Base-by-base conservation (phyloP, 1,284 basidiomycete genomes). In the Neonothopanus nambi region DNA sequence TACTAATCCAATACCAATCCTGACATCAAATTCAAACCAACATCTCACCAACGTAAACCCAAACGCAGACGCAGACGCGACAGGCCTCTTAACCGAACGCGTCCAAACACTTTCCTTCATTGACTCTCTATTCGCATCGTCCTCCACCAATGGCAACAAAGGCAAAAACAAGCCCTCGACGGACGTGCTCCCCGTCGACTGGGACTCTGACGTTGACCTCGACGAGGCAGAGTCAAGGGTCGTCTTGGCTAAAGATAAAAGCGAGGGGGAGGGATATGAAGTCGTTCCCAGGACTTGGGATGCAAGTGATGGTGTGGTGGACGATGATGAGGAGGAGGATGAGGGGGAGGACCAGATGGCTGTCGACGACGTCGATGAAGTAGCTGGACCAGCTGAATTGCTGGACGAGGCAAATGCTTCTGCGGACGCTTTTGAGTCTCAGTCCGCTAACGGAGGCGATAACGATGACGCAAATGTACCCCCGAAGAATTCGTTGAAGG, bases 151-250 rank as follows among this genome's bases (percentile, higher is more conserved):
- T 3, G 69, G 68, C 67, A 28, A 5, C 26, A 28, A 28, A 28
- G 11, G 5, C 26, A 28, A 5, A 11, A 28, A 28, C n/a, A n/a
- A n/a, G 11, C 26, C 26, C 26, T 5, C 26, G 26, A 28, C 11
- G 21, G 74, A 81, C 3, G 86, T 84, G 85, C 74, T 20, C 6
- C 73, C 15, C 80, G 77, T 3, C 65, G 68, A 37, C 83, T 87
- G 65, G 80, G 76, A 52, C 65, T 81, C 4, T 78, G 70, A 8
- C 81, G 79, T 61, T 26, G 85, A 84, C 17, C 66, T 81, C 39
- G 78, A 80, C 43, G 73, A 73, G 41, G 63, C 69, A 3, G 70
- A 68, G 40, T 5, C 26, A 11, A 28, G 26, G 26, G 47, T 59
- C 2, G 20, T 53, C 3, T 28, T 37, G 26, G 38, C n/a, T 20